Evolutionary conservation across 495 filamentous ascomycete genomes (phyloP).

Genomic region (Tetracladium setigerum): DNA sequence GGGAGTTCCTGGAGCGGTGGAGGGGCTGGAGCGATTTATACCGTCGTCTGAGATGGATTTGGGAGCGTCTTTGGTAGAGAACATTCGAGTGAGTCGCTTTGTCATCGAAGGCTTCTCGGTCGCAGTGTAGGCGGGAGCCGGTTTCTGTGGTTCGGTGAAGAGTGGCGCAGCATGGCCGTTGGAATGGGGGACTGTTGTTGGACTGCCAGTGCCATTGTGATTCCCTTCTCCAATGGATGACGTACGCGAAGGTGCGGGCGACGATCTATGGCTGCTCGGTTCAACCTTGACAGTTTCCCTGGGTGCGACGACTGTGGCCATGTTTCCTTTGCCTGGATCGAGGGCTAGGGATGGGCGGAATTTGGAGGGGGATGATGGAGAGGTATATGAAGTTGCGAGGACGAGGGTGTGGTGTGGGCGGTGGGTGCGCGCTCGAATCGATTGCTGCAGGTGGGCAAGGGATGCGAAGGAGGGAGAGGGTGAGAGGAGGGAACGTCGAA

Average conservation of each 20-base stretch:
- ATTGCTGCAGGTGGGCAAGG: too few species aligned
- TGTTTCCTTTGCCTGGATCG: neutral
- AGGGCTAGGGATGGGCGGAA: too few species aligned
- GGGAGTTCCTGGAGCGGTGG: too few species aligned
- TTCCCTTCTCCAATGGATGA: constrained; percentile 14
- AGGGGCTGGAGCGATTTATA: constrained; percentile 19
- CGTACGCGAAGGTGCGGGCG: constrained; percentile 14
- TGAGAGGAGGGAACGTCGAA: too few species aligned
- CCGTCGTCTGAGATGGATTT: constrained; percentile 25
- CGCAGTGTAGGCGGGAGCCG: constrained; percentile 1
- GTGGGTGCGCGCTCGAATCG: too few species aligned
- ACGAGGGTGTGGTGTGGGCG: too few species aligned
- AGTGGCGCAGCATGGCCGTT: constrained; percentile 22
- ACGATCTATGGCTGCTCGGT: constrained; percentile 7
- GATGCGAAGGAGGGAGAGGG: too few species aligned
- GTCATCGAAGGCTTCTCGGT: constrained; percentile 46
- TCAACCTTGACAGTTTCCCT: constrained; percentile 3
- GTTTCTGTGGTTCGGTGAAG: constrained; percentile 23
- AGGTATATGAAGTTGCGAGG: too few species aligned
- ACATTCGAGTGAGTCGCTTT: constrained; percentile 54
- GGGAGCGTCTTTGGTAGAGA: constrained; percentile 30
- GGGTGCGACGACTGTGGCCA: constrained; percentile 15
- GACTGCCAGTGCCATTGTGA: constrained; percentile 17
- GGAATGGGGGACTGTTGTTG: constrained; percentile 16
- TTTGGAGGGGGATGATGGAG: too few species aligned